Conservation (phyloP, 2,329 filamentous ascomycete species). For the Claviceps monticola region DNA sequence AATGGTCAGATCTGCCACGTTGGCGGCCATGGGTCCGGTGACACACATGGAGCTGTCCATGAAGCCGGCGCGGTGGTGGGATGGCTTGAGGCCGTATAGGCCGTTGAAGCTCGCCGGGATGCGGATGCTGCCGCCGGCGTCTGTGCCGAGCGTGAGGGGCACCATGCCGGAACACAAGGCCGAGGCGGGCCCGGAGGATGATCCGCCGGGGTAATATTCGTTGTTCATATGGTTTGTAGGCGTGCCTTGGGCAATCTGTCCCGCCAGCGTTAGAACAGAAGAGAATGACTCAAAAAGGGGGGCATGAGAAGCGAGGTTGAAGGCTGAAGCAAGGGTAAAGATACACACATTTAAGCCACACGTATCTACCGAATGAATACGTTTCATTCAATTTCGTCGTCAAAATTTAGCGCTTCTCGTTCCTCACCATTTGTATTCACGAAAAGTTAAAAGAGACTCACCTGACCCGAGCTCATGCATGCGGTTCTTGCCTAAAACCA, state of each 20-base stretch:
- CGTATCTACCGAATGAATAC: constrained; percentile 38
- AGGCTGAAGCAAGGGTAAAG: neutral
- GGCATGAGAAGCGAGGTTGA: neutral
- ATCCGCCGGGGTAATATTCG: constrained; percentile 67
- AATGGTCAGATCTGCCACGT: constrained; percentile 61
- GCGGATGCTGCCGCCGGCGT: constrained; percentile 63
- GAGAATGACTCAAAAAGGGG: constrained; percentile 1
- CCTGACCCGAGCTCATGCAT: constrained; percentile 70
- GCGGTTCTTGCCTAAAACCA: constrained; percentile 61
- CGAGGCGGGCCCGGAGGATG: constrained; percentile 64
- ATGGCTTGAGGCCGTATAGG: constrained; percentile 68
- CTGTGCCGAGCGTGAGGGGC: constrained; percentile 61
- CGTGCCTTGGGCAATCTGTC: constrained; percentile 50
- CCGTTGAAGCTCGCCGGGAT: constrained; percentile 66
- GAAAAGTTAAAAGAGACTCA: constrained; percentile 22
- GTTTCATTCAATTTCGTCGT: neutral
- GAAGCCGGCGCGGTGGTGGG: constrained; percentile 53
- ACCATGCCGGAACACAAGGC: constrained; percentile 56
- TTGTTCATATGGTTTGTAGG: constrained; percentile 66
- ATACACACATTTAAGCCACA: constrained; percentile 60
- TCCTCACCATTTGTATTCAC: too few species aligned
- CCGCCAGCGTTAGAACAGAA: constrained; percentile 11
- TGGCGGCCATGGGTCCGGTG: constrained; percentile 62
- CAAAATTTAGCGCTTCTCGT: neutral
- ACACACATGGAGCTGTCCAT: constrained; percentile 45